Evolutionary conservation across 768 basidiomycete genomes (phyloP), one percentile per base, ranked within the genome.

Genomic region (Collybiopsis luxurians): DNA sequence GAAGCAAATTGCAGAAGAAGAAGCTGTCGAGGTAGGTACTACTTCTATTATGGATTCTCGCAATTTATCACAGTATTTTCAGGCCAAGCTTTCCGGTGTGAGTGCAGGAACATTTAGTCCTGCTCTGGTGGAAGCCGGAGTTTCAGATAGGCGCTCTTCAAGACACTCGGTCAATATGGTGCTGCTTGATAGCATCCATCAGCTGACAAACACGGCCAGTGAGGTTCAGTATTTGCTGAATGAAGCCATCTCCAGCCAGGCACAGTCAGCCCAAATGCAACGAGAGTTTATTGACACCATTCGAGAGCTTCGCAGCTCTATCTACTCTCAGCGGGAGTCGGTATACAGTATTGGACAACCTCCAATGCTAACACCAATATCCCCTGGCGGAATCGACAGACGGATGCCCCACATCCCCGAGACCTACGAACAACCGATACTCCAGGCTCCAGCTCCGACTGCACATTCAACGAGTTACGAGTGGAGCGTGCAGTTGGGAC

Each of bases 1-100:
- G 1, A 69, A 71, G 61, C 66, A 69, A 56, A 51, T 78, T 59
- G 11, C 74, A 27, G 54, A 54, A 19, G 31, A 51, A 39, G 50
- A 51, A 10, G 34, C 31, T 17, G 36, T 6, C 13, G 15, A 28
- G 24, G 17, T 21, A 12, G 21, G 17, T 34, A 13, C 6, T 12
- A 13, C 28, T 49, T 13, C n/a, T 30, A 7, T 48, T 12, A 3
- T 21, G 46, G 17, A 19, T 36, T 36, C n/a, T n/a, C n/a, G n/a
- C n/a, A 49, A 19, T 49, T 31, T 34, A 44, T 19, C 10, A 10
- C 43, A 28, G 23, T 31, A 42, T 15, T 17, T 17, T 42, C n/a
- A 44, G 43, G 43, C 43, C 43, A 44, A 44, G 10, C 6, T 34
- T 36, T 23, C 36, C 24, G 24, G 31, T 3, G 12, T 23, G 13